Evolutionary conservation across 768 basidiomycete species (phyloP).

Genomic region (Paxillus involutus): DNA sequence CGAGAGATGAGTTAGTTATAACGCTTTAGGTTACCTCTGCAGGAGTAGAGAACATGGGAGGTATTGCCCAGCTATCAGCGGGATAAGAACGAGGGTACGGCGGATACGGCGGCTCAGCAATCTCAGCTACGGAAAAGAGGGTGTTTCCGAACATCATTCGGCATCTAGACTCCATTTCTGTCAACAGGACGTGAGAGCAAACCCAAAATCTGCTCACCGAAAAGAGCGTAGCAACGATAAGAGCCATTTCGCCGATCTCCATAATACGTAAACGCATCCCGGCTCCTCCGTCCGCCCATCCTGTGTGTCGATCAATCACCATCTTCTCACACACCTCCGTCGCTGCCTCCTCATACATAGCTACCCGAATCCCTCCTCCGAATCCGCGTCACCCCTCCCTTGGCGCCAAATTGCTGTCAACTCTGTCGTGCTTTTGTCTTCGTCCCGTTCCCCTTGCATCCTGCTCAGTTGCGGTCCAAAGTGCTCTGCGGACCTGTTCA

Average conservation of each 20-base stretch:
- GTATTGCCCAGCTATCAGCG: neutral
- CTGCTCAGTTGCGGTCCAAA: neutral
- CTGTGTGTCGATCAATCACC: constrained; percentile 3
- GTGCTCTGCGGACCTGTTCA: neutral
- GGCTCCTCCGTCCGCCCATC: neutral
- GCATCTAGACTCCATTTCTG: constrained; percentile 15
- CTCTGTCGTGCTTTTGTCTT: neutral
- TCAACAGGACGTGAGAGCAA: constrained; percentile 14
- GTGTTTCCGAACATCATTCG: constrained; percentile 14
- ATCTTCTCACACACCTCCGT: neutral
- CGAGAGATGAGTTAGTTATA: neutral
- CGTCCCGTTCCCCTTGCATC: neutral
- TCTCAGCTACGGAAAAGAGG: constrained; percentile 13
- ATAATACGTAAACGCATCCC: constrained; percentile 6
- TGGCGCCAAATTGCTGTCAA: neutral
- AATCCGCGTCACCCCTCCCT: neutral
- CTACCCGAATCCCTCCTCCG: neutral
- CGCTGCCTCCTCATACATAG: neutral
- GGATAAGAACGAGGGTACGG: constrained; percentile 11
- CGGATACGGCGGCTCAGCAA: constrained; percentile 9
- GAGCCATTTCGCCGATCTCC: neutral
- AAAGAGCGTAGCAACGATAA: constrained; percentile 14
- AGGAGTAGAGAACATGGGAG: neutral
- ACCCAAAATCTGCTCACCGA: constrained; percentile 8
- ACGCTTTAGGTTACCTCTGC: constrained; percentile 6